Base-by-base conservation (phyloP, 441 rosid species). In the Populus hybrid region DNA sequence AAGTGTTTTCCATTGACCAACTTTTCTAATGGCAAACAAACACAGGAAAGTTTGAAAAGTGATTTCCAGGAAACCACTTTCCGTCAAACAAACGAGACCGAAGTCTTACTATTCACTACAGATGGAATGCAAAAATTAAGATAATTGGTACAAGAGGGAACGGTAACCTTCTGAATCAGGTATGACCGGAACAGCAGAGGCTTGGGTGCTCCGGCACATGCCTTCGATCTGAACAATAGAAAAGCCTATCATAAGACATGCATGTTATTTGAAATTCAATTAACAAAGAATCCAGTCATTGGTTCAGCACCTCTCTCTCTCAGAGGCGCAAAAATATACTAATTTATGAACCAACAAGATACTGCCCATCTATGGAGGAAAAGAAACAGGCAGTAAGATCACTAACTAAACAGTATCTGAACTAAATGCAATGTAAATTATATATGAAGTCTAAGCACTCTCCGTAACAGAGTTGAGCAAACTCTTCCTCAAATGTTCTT, bases 111-210 rank as follows among this genome's bases (percentile, higher is more conserved):
- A 54, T 16, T 54, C 21, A 54, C 21, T 14, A 18, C 21, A 54
- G 7, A 67, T 59, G 61, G 69, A 69, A 10, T 11, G 75, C 30
- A 18, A 68, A 26, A 78, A 76, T 50, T 36, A 34, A 73, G 54
- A 59, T 59, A 34, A 69, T 74, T 74, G 24, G 23, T 23, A 9
- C 70, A 23, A 30, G 57, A 67, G 26, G 35, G 73, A 6, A 82
- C 11, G 3, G 66, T 66, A 77, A 95, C 99, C 99, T 94, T 89
- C 94, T 84, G 97, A 91, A 85, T 96, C 98, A 83, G 98, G 81
- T 82, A 92, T 83, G 73, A 94, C 89, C 70, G 99, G 98, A 84
- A 94, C 94, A 40, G 95, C 98, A 81, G 93, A 90, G 64, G 96
- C 87, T 80, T 80, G 88, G 75, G 89, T 91, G 78, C 84, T 88